Base-by-base conservation (phyloP, 202 grass and related monocot genomes). In the Miscanthus sacchariflorus region DNA sequence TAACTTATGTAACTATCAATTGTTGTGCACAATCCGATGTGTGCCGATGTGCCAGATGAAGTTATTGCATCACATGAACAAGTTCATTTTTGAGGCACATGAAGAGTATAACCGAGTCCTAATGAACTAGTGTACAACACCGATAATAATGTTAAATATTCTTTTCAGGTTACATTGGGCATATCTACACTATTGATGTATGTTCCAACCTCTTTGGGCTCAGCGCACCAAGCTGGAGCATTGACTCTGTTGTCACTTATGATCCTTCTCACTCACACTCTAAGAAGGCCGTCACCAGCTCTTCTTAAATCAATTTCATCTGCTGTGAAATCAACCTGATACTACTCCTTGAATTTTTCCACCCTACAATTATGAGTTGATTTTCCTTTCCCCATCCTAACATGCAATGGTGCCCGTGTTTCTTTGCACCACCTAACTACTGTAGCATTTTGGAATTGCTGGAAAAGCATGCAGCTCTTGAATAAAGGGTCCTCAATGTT, bases 201-300 rank as follows among this genome's bases (percentile, higher is more conserved):
- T 70, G 97, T 99, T 64, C 94, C 97, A 56, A 91, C 92, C 23
- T 99, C 97, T 8, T 77, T 99, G 77, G 94, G 92, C 33, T 99
- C 97, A 76, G 97, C 92, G 50, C 97, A 99, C 63, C 97, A 99
- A 87, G 97, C 94, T 88, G 97, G 97, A 40, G 97, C 97, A 70
- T 90, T 96, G 83, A 92, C 97, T 28, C 42, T 99, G 24, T 68
- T 99, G 50, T 95, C 89, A 18, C 74, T 96, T 68, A 89, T 96
- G 92, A 86, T 99, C 56, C 80, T 96, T 82, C 91, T 99, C 80
- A 84, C 80, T 13, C 92, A 95, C 77, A 93, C 83, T 54, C 72
- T 98, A 77, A 93, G 97, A 69, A 96, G 83, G 83, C 97, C 93
- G 0, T 96, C 97, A 7, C 90, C 91, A 70, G 76, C 92, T 43